Evolutionary conservation across 2,329 filamentous ascomycete genomes (phyloP), one percentile per base, ranked within the genome.

Genomic region (Tolypocladium pustulatum): DNA sequence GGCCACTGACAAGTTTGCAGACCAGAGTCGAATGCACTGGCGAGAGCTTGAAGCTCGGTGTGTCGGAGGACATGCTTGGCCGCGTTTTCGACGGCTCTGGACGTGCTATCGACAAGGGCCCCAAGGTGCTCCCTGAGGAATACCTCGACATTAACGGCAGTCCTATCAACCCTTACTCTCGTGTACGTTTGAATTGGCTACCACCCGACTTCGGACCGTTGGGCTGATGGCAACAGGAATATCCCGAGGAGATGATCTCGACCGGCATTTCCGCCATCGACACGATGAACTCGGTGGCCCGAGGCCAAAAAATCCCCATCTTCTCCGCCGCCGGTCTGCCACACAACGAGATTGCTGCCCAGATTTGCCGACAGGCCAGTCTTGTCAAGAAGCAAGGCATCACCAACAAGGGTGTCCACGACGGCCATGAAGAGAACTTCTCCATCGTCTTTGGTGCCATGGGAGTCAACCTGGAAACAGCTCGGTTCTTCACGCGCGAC

Each of bases 391-490:
- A 82, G 67, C 70, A 91, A 81, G 82, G 91, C 56, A 75, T 86
- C 57, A 88, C 91, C 40, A 96, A 90, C 73, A 99, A 99, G 84
- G 92, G 89, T 65, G 87, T 94, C 32, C 94, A 99, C 71, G 95
- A 99, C 70, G 92, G 87, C 59, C 94, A 99, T 76, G 91, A 97
- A 71, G 94, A 99, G 71, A 99, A 99, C 81, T 99, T 99, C 83
- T 97, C 92, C 61, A 99, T 99, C 69, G 94, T 99, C 59, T 99
- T 99, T 73, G 95, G 91, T 72, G 94, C 94, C 71, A 99, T 99
- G 94, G 94, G 94, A 91, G 94, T 99, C 68, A 99, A 99, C 81
- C 86, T 99, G 87, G 94, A 99, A 75, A 99, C 94, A 37, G 90
- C 89, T 68, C 89, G 94, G 68, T 99, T 99, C 85, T 99, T 99